Evolutionary conservation across 306 rosid genomes (phyloP), one percentile per base, ranked within the genome.

Genomic region (Vigna angularis): DNA sequence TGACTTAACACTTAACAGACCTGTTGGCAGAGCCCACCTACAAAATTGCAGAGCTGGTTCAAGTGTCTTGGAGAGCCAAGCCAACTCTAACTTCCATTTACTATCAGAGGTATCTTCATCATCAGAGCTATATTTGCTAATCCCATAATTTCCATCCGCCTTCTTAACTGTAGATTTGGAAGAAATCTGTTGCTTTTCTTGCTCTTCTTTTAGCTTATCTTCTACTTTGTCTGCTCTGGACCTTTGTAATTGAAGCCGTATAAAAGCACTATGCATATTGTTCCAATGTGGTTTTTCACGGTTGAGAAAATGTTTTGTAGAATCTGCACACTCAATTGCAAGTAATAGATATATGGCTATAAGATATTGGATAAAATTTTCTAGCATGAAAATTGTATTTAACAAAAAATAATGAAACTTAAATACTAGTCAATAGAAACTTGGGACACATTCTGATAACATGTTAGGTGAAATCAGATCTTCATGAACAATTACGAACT

Each of bases 21-120:
- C 97, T 91, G 90, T 81, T 81, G 98, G 89, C 89, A 88, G 66
- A 81, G 97, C 94, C 97, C 96, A 83, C 84, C 91, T 87, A 84
- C 91, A 93, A 79, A 93, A 78, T 82, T 93, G 97, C 56, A 89
- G 87, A 87, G 98, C 98, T 40, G 97, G 90, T 84, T 93, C 97
- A 65, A 95, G 88, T 72, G 96, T 90, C 86, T 85, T 96, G 14
- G 98, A 74, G 56, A 91, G 87, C 98, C 99, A 96, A 79, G 91
- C 94, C 77, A 88, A 82, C 89, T 96, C 96, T 49, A 86, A 63
- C 83, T 86, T 90, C 91, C 90, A 86, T 66, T 88, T 90, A 72
- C 78, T 84, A 77, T 90, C 91, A 0, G 83, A 63, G 38, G 83
- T 64, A 80, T 86, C 87, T 73, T 92, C 97, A 49, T 84, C 88